Percentiles rank a stretch among this genome's conserved stretches.
Evolutionary conservation across 805 yeast genomes (phyloP).

Genomic region (Saccharomycopsis javanensis): DNA sequence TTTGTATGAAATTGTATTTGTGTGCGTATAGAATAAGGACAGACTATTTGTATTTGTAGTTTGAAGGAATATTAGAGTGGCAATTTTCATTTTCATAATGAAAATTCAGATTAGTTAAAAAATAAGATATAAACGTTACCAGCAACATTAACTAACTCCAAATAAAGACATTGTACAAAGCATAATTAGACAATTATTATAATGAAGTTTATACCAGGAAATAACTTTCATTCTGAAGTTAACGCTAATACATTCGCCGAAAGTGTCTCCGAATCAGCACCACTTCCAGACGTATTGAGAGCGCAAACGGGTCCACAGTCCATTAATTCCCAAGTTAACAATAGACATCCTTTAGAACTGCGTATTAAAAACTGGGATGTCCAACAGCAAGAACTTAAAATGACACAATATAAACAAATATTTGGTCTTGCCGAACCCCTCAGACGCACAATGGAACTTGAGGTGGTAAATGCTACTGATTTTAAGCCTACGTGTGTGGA

Average conservation of each 20-base stretch:
- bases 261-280: constrained; percentile 44
- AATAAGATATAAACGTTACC: not conserved
- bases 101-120: no score
- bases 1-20: not conserved
- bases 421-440: constrained; percentile 94
- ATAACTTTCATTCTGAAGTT: constrained; percentile 25
- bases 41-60: not conserved
- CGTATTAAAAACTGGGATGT: constrained; percentile 74
- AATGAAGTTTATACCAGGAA: constrained; percentile 13
- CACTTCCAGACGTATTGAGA: constrained; percentile 60
- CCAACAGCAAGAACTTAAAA: constrained; percentile 55
- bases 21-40: not conserved
- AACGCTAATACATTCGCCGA: constrained; percentile 43
- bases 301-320: constrained; percentile 51
- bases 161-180: no score
- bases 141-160: not conserved
- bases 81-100: not conserved
- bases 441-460: constrained; percentile 80
- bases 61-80: not conserved
- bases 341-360: constrained; percentile 78
- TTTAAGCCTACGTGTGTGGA: constrained; percentile 58
- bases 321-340: constrained; percentile 49
- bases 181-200: not conserved
- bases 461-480: constrained; percentile 59
- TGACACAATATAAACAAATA: constrained; percentile 72